Base-by-base conservation (phyloP, 1,284 basidiomycete genomes). In the Fomitopsis palustris region DNA sequence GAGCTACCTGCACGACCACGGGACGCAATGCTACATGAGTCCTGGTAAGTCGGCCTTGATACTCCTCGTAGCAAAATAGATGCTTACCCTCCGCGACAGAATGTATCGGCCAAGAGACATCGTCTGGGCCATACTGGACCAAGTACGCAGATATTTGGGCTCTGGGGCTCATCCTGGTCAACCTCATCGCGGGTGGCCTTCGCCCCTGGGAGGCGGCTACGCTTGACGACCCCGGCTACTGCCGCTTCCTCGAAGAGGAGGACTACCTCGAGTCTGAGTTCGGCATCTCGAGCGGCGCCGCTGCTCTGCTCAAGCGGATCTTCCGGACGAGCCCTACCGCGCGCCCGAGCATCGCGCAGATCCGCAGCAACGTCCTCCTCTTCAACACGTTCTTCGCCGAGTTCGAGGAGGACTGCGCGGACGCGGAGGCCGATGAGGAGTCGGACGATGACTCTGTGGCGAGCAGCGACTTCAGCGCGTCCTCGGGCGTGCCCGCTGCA, bases 101-200 rank as follows among this genome's bases (percentile, higher is more conserved):
- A 61, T 70, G 68, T 43, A 41, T 71, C 43, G 68, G 69, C 16
- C 53, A 57, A 23, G 64, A 71, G 31, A 55, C 58, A 17, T 58
- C 60, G 23, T 59, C 55, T 39, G 29, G 57, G 4, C 58, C 70
- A 6, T 96, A 93, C 77, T 90, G 84, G 51, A 89, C 93, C 23
- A 78, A 78, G 21, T 80, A 84, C 61, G 90, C 88, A 71, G 96
- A 98, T 70, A 82, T 98, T 61, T 98, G 96, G 96, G 88, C 95
- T 3, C 79, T 98, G n/a, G 73, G 72, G 14, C 61, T 73, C 54
- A 69, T 74, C 43, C 67, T 75, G 47, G 54, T 71, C 56, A 96
- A 97, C 75, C 84, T 98, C 75, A 87, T 94, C 45, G 90, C 90
- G 62, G 90, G 90, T 31, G 84, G 90, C 37, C 92, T 90, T 9